Base-by-base conservation (phyloP, 1,284 basidiomycete genomes). In the Pascua sp. region DNA sequence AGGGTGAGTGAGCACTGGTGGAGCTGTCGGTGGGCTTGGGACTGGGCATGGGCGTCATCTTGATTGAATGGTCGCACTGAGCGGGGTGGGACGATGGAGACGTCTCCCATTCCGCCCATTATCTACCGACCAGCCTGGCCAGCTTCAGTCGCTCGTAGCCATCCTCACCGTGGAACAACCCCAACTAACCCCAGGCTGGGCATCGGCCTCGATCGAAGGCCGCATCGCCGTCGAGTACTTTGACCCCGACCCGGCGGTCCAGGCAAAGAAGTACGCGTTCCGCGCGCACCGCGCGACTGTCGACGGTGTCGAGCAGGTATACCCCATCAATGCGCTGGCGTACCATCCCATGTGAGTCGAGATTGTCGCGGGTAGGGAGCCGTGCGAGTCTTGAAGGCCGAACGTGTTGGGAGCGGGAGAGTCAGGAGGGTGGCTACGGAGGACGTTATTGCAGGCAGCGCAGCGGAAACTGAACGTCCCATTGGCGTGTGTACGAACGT, bases 171-270 rank as follows among this genome's bases (percentile, higher is more conserved):
- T 4, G 17, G 7, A 2, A 4, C 3, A 48, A 46, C 2, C 10
- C 12, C 10, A 18, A 45, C 59, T 51, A 39, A 51, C 46, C 41
- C n/a, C 70, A 91, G 94, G 95, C 10, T 98, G 91, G 77, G 92
- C 93, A 1, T 91, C 89, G 0, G 89, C 87, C 0, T 95, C 91
- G 0, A 91, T 97, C 15, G 96, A 99, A 73, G 95, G 95, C 0
- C 84, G 95, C 42, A 93, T 98, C 55, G 92, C 94, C 0, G 94
- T 98, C 44, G 96, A 99, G 74, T 98, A 96, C 77, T 94, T 98
- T 70, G 91, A 97, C 66, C 85, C 90, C 2, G 84, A 84, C 11
- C 81, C 85, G 0, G 83, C 84, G 24, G 81, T 82, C 0, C 92
- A 97, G 75, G 85, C 87, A 15, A 88, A 89, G 73, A 97, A 97